Evolutionary conservation across 192 early-diverging fungal species (phyloP).

Genomic region (Rhizophlyctis rosea): DNA sequence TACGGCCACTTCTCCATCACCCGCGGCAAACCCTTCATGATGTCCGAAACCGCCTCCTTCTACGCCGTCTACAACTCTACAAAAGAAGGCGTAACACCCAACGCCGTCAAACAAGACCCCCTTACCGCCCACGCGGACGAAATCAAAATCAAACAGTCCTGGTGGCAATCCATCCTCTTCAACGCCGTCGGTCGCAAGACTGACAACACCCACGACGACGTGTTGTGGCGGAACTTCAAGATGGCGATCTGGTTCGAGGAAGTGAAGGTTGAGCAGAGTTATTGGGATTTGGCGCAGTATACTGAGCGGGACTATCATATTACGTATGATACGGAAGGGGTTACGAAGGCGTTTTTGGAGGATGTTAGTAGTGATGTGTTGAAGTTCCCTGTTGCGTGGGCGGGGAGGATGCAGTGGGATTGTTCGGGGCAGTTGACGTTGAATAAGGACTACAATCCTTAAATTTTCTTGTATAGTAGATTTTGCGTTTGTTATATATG

Average conservation of each 20-base stretch:
- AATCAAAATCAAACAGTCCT: background rate
- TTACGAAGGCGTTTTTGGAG: slow-evolving; percentile 1
- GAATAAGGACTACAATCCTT: background rate
- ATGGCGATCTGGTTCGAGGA: background rate
- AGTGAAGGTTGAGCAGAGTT: background rate
- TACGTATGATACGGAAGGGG: background rate
- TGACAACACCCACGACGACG: background rate
- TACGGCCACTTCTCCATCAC: background rate
- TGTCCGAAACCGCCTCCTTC: background rate
- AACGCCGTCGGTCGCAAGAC: background rate
- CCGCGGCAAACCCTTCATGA: background rate
- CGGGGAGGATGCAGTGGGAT: background rate
- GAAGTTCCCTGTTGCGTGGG: background rate
- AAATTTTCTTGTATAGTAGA: too few species aligned
- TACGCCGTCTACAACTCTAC: slow-evolving; percentile 1
- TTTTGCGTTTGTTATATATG: too few species aligned
- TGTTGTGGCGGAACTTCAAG: background rate
- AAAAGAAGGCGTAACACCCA: background rate
- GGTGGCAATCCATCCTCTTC: background rate
- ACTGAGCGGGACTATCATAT: background rate
- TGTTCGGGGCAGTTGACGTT: background rate
- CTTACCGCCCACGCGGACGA: background rate
- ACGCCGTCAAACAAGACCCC: background rate
- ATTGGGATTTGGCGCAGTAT: background rate
- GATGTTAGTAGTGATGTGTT: background rate